Evolutionary conservation across 306 rosid species (phyloP), one percentile per base, ranked within the genome.

Genomic region (Argentina anserina): DNA sequence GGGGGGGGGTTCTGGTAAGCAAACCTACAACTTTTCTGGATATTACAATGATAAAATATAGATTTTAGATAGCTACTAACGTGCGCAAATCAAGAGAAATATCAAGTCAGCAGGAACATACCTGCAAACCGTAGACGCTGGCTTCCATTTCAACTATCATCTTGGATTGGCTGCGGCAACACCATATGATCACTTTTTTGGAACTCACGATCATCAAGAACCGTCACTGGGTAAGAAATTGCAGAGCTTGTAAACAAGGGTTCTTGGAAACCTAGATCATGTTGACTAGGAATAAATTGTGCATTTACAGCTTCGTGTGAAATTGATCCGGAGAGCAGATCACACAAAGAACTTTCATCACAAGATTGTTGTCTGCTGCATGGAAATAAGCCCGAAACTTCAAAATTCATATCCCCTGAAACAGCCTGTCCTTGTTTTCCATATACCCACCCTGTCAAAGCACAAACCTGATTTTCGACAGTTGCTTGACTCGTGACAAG

Each of bases 121-220:
- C 96, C 96, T 90, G 96, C 82, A 90, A 84, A 76, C 91, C 96
- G 37, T 90, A 87, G 75, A 83, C 76, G 83, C 88, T 86, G 68
- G 96, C 96, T 80, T 90, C 96, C 88, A 86, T 86, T 83, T 90
- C 93, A 67, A 92, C 91, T 34, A 87, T 86, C 91, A 81, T 74
- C 77, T 64, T 75, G 77, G 37, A 65, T 52, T 70, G 84, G 72
- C 73, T 68, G 86, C 69, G 62, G 84, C 39, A 72, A 40, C 26
- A 49, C 49, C 66, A 47, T 28, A 26, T 77, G 75, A 58, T 70
- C 78, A 69, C 75, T 73, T 76, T 71, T 78, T 34, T 82, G 81
- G 72, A 84, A 74, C 53, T 71, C 42, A 46, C 72, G 66, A 71
- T 69, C 82, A 80, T 72, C 78, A 47, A 18, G 61, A 79, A 65